Evolutionary conservation across 1,284 basidiomycete genomes (phyloP), one percentile per base, ranked within the genome.

Genomic region (Rugosomyces carneus): DNA sequence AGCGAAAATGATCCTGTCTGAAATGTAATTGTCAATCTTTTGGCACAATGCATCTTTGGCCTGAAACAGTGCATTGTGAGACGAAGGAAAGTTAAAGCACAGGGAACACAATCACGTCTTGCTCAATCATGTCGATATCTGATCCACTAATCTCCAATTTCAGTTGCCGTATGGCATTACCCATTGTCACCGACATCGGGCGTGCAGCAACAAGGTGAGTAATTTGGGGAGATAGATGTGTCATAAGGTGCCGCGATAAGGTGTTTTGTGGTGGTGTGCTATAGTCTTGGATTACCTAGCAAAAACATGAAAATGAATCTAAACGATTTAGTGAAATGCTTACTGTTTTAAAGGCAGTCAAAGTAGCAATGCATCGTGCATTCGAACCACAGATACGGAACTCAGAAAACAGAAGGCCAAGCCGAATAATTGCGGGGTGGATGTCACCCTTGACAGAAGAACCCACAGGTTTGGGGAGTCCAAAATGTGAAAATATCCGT

Each of bases 131-230:
- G 66, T 98, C 94, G 44, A 93, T 90, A 57, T 92, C 89, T 38
- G 93, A 83, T 16, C 81, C 80, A 60, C 91, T 94, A 62, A 99
- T 97, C 61, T 98, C 93, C 50, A 96, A 76, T 71, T 99, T 99
- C 59, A 99, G 75, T 65, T 95, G 91, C 48, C 94, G 80, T 54
- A 93, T 92, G 0, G 93, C 93, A 59, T 94, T 94, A 0, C 91
- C 93, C 81, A 93, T 92, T 20, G 91, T 90, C n/a, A 92, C 83
- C n/a, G 89, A 89, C 83, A 94, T 87, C 0, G 91, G 89, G 42
- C 93, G 73, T 21, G 89, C 87, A 44, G 86, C 78, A 13, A 93
- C 89, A 13, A 95, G 77, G 66, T 93, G 86, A 20, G 81, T 85
- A 55, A 96, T 95, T 74, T 96, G 93, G 13, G 90, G 89, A 5